Evolutionary conservation across 2,329 filamentous ascomycete genomes (phyloP).

Genomic region (Fonsecaea erecta): DNA sequence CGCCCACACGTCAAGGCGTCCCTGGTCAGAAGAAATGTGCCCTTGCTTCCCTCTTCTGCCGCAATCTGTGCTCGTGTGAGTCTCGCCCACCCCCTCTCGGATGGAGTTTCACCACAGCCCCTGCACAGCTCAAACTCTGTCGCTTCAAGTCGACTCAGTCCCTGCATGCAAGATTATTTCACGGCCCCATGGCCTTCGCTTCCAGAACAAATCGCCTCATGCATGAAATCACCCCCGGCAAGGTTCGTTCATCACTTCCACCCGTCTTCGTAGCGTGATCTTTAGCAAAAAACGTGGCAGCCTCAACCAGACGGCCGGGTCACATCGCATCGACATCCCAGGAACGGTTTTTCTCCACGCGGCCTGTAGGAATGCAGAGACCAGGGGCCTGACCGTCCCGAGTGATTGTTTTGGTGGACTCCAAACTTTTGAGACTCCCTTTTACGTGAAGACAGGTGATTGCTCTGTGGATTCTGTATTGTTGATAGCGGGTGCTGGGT

Average conservation of each 20-base stretch:
- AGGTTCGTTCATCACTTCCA: conserved; percentile 8
- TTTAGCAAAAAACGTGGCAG: conserved; percentile 17
- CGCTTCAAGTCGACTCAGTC: not conserved
- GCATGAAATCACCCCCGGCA: conserved; percentile 11
- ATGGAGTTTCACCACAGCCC: conserved; percentile 3
- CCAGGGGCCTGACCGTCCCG: not conserved
- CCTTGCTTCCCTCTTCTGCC: not conserved
- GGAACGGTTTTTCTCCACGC: not conserved
- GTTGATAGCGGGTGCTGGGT: not conserved
- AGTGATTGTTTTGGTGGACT: not conserved
- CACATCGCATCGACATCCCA: conserved; percentile 1
- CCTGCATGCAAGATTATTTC: not conserved
- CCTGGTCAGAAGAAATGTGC: too few relatives aligned
- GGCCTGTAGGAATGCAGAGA: not conserved
- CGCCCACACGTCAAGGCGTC: not conserved
- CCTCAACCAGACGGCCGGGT: conserved; percentile 1
- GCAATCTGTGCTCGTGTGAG: not conserved
- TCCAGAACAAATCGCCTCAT: conserved; percentile 28
- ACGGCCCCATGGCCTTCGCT: not conserved
- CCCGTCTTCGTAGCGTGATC: conserved; percentile 1
- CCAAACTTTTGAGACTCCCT: not conserved
- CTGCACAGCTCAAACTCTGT: conserved; percentile 11
- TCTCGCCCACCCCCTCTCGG: conserved; percentile 12
- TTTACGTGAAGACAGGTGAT: conserved; percentile 1
- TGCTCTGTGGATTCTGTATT: not conserved